phyloP scores from a whole-genome alignment of 306 rosid genomes.

The Casuarina glauca region DNA sequence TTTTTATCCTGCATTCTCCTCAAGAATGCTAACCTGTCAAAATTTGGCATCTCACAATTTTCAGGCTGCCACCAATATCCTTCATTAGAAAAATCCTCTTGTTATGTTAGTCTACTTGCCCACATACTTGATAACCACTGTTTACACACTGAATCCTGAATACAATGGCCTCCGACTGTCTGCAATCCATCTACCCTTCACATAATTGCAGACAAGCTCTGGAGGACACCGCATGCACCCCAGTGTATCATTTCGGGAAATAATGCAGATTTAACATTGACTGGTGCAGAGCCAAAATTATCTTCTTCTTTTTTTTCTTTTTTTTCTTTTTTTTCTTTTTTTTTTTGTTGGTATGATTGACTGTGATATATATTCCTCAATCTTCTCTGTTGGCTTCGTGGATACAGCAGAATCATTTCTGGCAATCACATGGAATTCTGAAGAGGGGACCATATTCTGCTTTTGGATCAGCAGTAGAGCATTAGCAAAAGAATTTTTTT shows the following conservation, averaged over 20 bases:
- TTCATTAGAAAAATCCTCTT: conserved; percentile 77
- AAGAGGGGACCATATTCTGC: conserved; percentile 34
- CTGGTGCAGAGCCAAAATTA: conserved; percentile 27
- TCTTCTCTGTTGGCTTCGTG: conserved; percentile 24
- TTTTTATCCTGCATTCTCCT: conserved; percentile 91
- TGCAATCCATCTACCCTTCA: conserved; percentile 87
- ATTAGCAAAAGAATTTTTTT: conserved; percentile 54
- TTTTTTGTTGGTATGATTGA: conserved; percentile 8
- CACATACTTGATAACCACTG: conserved; percentile 86
- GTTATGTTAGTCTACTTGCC: conserved; percentile 82
- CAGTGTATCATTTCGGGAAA: conserved; percentile 31
- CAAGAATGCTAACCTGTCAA: conserved; percentile 63
- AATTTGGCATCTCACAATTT: conserved; percentile 70
- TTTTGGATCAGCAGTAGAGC: conserved; percentile 48
- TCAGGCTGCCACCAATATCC: conserved; percentile 84
- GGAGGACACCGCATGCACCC: conserved; percentile 23
- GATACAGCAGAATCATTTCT: conserved; percentile 29
- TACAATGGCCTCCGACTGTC: conserved; percentile 69
- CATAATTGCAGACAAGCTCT: conserved; percentile 65
- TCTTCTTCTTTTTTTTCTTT: conserved; percentile 20
- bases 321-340: conserved; percentile 25
- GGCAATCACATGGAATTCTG: conserved; percentile 36
- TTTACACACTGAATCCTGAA: conserved; percentile 77
- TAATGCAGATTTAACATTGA: conserved; percentile 11
- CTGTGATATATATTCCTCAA: conserved; percentile 22